Conservation (phyloP, 148 eudicot genomes). For the Heliamphora exappendiculata region DNA sequence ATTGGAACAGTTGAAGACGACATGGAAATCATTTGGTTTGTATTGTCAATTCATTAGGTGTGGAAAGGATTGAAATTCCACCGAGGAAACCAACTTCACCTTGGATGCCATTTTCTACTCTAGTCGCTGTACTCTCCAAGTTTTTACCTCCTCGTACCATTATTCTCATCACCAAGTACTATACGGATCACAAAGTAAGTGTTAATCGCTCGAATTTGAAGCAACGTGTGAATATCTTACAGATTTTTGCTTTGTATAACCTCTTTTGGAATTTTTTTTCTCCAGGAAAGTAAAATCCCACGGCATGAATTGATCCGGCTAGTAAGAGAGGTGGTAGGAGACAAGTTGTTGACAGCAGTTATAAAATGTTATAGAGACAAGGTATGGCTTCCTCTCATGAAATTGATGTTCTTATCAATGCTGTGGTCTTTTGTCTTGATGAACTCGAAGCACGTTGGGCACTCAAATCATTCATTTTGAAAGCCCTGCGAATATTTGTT, state of each 20-base stretch:
- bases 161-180: conserved; percentile 24
- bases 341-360: conserved; percentile 32
- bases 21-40: background rate
- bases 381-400: conserved; percentile 13
- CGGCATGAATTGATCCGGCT: conserved; percentile 35
- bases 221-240: background rate
- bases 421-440: background rate
- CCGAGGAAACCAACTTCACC: conserved; percentile 42
- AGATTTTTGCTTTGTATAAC: background rate
- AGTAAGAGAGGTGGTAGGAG: conserved; percentile 43
- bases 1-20: background rate
- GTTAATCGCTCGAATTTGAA: background rate
- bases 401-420: background rate
- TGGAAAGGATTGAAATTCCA: conserved; percentile 8
- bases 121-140: conserved; percentile 39
- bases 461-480: background rate
- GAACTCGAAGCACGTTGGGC: background rate
- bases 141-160: conserved; percentile 30
- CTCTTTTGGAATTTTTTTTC: background rate
- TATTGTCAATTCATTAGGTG: conserved; percentile 12
- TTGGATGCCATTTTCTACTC: conserved; percentile 58
- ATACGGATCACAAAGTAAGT: conserved; percentile 36
- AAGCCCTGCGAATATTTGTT: background rate
- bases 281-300: conserved; percentile 50
- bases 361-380: conserved; percentile 36